Conservation (phyloP, 2,329 filamentous ascomycete species). For the Ceratocystis albifundus region DNA sequence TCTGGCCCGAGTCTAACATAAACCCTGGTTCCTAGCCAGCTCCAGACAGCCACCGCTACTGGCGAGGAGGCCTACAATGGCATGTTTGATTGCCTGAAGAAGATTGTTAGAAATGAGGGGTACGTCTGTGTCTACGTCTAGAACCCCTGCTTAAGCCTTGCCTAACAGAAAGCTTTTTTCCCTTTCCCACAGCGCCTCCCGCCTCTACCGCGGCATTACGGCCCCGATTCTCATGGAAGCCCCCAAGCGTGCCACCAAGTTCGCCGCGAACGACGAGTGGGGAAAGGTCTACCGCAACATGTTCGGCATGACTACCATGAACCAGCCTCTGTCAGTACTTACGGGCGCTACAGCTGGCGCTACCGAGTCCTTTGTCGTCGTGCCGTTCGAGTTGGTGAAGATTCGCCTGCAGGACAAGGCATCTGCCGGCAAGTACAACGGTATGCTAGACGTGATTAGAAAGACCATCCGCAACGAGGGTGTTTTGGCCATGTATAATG, state of each 20-base stretch:
- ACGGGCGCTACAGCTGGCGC: constrained; percentile 92
- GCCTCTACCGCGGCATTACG: constrained; percentile 88
- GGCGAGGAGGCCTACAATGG: constrained; percentile 84
- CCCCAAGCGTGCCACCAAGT: constrained; percentile 88
- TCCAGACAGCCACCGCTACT: constrained; percentile 62
- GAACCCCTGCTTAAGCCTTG: not conserved
- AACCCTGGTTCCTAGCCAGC: constrained; percentile 49
- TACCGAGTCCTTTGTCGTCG: constrained; percentile 91
- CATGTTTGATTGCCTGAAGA: constrained; percentile 96
- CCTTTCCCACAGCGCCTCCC: constrained; percentile 51
- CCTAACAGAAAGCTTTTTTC: constrained; percentile 1
- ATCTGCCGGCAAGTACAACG: constrained; percentile 75
- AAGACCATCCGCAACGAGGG: constrained; percentile 82
- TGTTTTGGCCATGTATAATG: constrained; percentile 82
- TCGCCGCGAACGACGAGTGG: constrained; percentile 98
- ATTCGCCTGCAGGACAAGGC: constrained; percentile 95
- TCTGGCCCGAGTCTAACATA: constrained; percentile 22
- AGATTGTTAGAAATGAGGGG: constrained; percentile 95
- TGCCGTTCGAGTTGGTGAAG: constrained; percentile 97
- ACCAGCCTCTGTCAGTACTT: constrained; percentile 77
- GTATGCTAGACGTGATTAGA: constrained; percentile 65
- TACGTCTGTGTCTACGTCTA: constrained; percentile 34
- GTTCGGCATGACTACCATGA: constrained; percentile 81
- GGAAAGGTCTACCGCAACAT: constrained; percentile 81
- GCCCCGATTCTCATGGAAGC: constrained; percentile 98